Evolutionary conservation across 768 basidiomycete genomes (phyloP), one percentile per base, ranked within the genome.

Genomic region (Leucosporidium scottii): DNA sequence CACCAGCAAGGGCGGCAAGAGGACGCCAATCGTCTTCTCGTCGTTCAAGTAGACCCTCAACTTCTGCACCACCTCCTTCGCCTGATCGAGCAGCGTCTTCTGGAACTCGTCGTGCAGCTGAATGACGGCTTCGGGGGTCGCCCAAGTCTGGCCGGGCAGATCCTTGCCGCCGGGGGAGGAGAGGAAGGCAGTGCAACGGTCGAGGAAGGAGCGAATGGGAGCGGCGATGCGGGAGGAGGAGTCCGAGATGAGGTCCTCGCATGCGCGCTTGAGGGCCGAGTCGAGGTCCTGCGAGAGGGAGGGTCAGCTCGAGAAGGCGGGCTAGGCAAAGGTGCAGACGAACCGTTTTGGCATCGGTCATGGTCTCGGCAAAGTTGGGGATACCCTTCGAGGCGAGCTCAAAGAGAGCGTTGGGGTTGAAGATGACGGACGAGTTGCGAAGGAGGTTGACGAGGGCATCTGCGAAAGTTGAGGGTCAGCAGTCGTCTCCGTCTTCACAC

Each of bases 11-110:
- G 93, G 91, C 36, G 83, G 83, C 34, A 96, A 78, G 62, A 98
- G 80, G 12, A 97, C 87, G 3, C 81, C 81, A 39, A 88, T 88
- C 7, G 91, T 91, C 66, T 73, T 71, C 65, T 85, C 84, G 73
- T 93, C 89, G 74, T 87, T 86, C 12, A 99, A 82, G 77, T 93
- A 98, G 65, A 90, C 73, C 74, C 83, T 81, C 76, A 96, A 78
- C 63, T 85, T 82, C 10, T 78, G 81, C 23, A 87, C 72, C 75
- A 78, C 78, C 25, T 58, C 82, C n/a, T 78, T 80, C 82, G 70
- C 85, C 82, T 1, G 83, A 80, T 23, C 79, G 78, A 27, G 82
- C 78, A 67, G 18, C 25, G 13, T 28, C 18, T 34, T 49, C 51
- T 59, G 64, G 57, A 91, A 91, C 20, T 78, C 78, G 1, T 78